Evolutionary conservation across 805 yeast genomes (phyloP).

Genomic region (Yarrowia divulgata): DNA sequence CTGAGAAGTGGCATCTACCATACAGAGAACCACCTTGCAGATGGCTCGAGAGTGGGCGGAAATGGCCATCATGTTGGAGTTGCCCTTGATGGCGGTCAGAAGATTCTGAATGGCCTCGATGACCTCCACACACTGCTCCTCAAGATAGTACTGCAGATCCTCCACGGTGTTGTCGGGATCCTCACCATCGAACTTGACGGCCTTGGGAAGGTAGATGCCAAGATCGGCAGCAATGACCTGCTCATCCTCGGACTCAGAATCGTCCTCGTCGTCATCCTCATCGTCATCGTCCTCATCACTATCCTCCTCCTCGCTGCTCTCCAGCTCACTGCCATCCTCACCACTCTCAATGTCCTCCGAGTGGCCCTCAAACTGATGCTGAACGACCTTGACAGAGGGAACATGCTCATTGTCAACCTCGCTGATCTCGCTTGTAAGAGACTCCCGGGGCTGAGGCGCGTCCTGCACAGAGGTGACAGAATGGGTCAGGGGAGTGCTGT

Average conservation of each 20-base stretch:
- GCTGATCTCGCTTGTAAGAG: constrained; percentile 28
- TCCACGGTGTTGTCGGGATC: constrained; percentile 89
- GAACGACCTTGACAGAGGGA: not conserved
- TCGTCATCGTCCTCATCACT: constrained; percentile 21
- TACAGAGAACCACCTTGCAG: constrained; percentile 76
- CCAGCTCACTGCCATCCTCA: constrained; percentile 23
- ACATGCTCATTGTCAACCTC: constrained; percentile 34
- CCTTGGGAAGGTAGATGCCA: constrained; percentile 34
- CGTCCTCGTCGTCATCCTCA: constrained; percentile 12
- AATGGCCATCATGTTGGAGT: constrained; percentile 76
- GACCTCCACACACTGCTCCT: constrained; percentile 92
- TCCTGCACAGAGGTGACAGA: constrained; percentile 24
- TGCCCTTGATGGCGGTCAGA: constrained; percentile 57
- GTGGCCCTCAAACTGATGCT: constrained; percentile 13
- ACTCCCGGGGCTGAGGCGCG: constrained; percentile 19
- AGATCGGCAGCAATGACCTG: constrained; percentile 39
- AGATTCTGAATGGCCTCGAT: constrained; percentile 87
- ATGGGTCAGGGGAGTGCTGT: constrained; percentile 27
- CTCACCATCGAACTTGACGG: constrained; percentile 69
- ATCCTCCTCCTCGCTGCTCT: constrained; percentile 24
- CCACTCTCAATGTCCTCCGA: constrained; percentile 12
- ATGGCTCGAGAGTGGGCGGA: constrained; percentile 78
- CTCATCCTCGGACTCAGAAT: constrained; percentile 34
- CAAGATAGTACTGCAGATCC: constrained; percentile 82
- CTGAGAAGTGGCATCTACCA: constrained; percentile 87